phyloP scores from a whole-genome alignment of 1,284 basidiomycete genomes.

The Trametes versicolor region DNA sequence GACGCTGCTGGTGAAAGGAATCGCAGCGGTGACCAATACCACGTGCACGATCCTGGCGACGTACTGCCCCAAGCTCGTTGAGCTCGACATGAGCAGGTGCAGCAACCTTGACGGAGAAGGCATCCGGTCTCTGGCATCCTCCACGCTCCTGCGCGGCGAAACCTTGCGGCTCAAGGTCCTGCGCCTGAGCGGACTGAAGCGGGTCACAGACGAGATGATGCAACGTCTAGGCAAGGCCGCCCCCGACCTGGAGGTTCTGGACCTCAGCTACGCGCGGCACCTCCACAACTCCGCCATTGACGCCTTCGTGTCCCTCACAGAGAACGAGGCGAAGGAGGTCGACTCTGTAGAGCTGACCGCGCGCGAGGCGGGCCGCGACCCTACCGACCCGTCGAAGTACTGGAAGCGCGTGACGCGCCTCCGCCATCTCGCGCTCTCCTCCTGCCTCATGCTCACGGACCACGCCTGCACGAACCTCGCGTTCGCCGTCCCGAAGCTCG shows the following conservation, averaged over 20 bases:
- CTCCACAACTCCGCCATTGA: conserved; percentile 81
- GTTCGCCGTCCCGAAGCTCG: conserved; percentile 77
- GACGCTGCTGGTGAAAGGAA: conserved; percentile 72
- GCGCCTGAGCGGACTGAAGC: conserved; percentile 70
- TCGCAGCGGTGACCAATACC: conserved; percentile 73
- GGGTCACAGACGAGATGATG: conserved; percentile 69
- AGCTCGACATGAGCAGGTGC: conserved; percentile 83
- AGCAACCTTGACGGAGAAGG: conserved; percentile 73
- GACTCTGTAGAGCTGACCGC: conserved; percentile 63
- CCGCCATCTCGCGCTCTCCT: conserved; percentile 82
- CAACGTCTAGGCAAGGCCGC: conserved; percentile 66
- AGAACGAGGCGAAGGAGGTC: conserved; percentile 42
- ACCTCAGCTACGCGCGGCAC: conserved; percentile 77
- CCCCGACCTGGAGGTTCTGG: conserved; percentile 83
- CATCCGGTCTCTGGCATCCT: conserved; percentile 54
- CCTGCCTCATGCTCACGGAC: conserved; percentile 81
- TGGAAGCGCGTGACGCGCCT: conserved; percentile 75
- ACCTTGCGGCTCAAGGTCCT: conserved; percentile 65
- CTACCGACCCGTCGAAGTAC: conserved; percentile 58
- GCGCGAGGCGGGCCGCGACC: conserved; percentile 71
- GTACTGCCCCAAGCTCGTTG: conserved; percentile 62
- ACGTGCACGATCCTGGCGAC: conserved; percentile 75
- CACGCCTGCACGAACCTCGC: conserved; percentile 78
- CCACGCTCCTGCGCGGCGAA: conserved; percentile 55
- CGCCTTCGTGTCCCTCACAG: conserved; percentile 70